Conservation (phyloP, 2,329 filamentous ascomycete genomes). For the Hymenoscyphus fraxineus region DNA sequence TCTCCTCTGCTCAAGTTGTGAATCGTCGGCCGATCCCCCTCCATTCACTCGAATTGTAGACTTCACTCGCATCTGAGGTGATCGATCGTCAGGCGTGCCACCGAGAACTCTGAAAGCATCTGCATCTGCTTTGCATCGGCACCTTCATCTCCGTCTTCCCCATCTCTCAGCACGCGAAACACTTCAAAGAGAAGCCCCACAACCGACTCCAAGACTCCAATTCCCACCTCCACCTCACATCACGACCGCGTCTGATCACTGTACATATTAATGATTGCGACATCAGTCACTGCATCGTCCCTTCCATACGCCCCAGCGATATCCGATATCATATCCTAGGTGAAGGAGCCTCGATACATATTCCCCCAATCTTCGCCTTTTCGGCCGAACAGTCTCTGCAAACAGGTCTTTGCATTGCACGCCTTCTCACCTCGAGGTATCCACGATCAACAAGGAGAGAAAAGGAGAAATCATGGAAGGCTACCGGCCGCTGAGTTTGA, state of each 20-base stretch:
- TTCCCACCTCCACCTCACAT: background rate
- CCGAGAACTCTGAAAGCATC: background rate
- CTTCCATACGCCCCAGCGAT: background rate
- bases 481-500: constrained; percentile 54
- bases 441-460: background rate
- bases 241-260: background rate
- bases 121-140: background rate
- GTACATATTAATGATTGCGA: background rate
- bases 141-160: background rate
- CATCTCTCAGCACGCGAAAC: background rate
- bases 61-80: background rate
- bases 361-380: background rate
- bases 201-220: background rate
- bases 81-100: background rate
- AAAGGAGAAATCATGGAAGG: constrained; percentile 27
- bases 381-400: background rate
- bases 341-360: background rate
- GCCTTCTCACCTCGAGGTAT: background rate
- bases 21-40: background rate
- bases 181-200: background rate
- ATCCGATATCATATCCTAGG: background rate
- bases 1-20: background rate
- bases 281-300: background rate
- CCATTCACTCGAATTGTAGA: background rate
- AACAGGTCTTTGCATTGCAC: background rate